Percentiles rank a stretch among this genome's conserved stretches.
phyloP scores from a whole-genome alignment of 1,284 basidiomycete genomes.

The Ceratobasidium sp. region DNA sequence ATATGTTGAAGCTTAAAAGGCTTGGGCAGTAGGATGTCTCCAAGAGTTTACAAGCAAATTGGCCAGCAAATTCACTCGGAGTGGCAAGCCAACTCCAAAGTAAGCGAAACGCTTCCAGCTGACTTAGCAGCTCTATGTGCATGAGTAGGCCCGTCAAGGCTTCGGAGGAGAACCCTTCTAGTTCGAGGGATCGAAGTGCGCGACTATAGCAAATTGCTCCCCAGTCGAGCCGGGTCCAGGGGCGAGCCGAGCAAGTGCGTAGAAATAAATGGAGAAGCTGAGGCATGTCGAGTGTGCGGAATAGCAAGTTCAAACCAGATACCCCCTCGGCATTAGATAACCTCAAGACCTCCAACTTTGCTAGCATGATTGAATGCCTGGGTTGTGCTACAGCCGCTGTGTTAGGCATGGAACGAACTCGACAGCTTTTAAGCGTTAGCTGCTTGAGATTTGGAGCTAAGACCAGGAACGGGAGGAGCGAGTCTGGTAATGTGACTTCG shows the following conservation, averaged over 20 bases:
- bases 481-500: background rate
- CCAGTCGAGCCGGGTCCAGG: background rate
- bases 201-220: background rate
- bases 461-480: background rate
- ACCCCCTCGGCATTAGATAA: background rate
- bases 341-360: background rate
- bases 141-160: background rate
- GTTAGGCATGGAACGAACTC: background rate
- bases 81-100: too few species aligned
- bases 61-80: background rate
- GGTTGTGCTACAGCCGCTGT: background rate
- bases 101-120: background rate
- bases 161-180: background rate
- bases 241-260: too few species aligned
- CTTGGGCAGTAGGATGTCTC: background rate
- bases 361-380: background rate
- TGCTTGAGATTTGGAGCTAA: background rate
- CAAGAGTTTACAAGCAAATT: background rate
- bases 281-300: background rate
- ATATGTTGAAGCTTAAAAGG: background rate
- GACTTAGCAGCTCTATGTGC: background rate
- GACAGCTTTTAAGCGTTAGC: background rate
- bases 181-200: background rate
- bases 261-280: background rate
- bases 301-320: background rate